These are phyloP conservation scores for Penicillium canescens DNA, from an alignment of 495 filamentous ascomycete species.

Conservation along the genomic window DNA sequence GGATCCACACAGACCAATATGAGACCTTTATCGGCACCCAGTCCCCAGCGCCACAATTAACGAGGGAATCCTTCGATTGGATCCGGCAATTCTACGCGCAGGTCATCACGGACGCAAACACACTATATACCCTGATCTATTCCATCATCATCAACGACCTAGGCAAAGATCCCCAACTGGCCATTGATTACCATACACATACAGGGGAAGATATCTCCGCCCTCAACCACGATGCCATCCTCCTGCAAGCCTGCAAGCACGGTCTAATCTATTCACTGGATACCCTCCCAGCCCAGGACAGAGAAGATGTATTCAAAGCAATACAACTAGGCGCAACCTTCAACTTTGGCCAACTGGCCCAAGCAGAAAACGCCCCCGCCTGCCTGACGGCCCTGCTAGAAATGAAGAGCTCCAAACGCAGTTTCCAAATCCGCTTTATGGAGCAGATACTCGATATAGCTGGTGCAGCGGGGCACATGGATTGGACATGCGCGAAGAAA, in stretches of 20 bases:
- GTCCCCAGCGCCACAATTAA: constrained; percentile 5
- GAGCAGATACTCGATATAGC: constrained; percentile 40
- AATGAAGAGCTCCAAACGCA: constrained; percentile 23
- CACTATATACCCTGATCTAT: constrained; percentile 33
- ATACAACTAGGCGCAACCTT: constrained; percentile 48
- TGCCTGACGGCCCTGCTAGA: constrained; percentile 22
- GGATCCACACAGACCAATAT: constrained; percentile 17
- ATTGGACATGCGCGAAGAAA: constrained; percentile 35
- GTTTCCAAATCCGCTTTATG: constrained; percentile 37
- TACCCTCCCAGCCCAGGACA: constrained; percentile 20
- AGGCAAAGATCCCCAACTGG: constrained; percentile 37
- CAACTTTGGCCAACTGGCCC: constrained; percentile 41
- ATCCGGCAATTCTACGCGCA: constrained; percentile 13
- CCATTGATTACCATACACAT: constrained; percentile 19
- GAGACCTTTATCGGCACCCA: constrained; percentile 16
- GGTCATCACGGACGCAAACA: constrained; percentile 14
- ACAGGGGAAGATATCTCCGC: constrained; percentile 26
- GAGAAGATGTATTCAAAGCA: constrained; percentile 34
- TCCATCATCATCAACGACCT: constrained; percentile 41
- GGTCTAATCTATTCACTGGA: constrained; percentile 28
- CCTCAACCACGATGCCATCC: constrained; percentile 37
- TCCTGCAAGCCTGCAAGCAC: constrained; percentile 30
- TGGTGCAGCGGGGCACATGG: constrained; percentile 37
- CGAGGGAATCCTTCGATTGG: constrained; percentile 22
- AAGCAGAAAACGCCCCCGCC: constrained; percentile 38